Base-by-base conservation (phyloP, 306 rosid genomes). In the Boehmeria nivea region DNA sequence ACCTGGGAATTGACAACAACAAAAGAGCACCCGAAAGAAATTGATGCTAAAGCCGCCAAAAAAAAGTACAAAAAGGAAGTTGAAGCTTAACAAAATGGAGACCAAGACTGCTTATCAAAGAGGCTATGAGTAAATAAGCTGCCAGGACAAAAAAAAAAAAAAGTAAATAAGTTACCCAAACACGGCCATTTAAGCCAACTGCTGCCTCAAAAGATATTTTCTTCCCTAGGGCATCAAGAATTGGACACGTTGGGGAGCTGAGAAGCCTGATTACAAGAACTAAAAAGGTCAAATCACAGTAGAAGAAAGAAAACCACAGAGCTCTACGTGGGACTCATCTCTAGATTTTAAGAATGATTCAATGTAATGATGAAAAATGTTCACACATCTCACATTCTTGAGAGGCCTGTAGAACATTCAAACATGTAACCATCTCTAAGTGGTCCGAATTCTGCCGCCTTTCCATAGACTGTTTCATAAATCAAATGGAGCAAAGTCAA, bases 181-280 rank as follows among this genome's bases (percentile, higher is more conserved):
- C 98, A 47, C 96, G 96, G 51, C 95, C 93, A 57, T 91, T 91
- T 52, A 87, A 64, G 58, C 98, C 96, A 65, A 76, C 71, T 51
- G 95, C 96, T 49, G 75, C 85, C 75, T 91, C 96, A 45, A 87
- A 87, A 24, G 98, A 87, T 71, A 87, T 53, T 66, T 87, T 87
- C 87, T 82, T 87, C 80, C 96, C 98, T n/a, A 91, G 66, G 21
- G 67, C 79, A 12, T 72, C 95, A 34, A 91, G 95, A 59, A 84
- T 83, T 0, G 96, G 89, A 82, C 89, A 81, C 26, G 87, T 62
- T 10, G 96, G 96, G 8, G 81, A 76, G 70, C 88, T 80, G 54
- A 90, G 81, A 54, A 86, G 70, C 86, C 95, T 86, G 69, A 54
- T 63, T 37, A 58, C 51, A 54, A 57, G 6, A 38, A 45, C 45